Evolutionary conservation across 2,329 filamentous ascomycete genomes (phyloP), one percentile per base, ranked within the genome.

Genomic region (Cercospora zeae-maydis): DNA sequence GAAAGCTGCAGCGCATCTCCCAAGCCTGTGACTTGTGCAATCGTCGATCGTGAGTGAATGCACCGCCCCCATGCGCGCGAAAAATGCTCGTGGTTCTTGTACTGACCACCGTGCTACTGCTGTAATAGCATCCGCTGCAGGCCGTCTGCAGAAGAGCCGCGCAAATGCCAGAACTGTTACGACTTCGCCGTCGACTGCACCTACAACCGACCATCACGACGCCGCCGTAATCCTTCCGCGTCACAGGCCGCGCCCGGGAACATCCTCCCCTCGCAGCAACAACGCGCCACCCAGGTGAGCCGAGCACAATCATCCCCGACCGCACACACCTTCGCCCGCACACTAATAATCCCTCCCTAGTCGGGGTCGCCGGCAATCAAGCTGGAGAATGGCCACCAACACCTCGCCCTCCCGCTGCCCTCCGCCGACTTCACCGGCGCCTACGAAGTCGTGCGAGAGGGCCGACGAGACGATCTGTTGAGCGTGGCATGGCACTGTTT

Each of bases 171-270:
- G 70, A 83, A 81, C 57, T 83, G 81, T 71, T 73, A 74, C 27
- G 79, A 83, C 64, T 84, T 82, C 68, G 78, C 75, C 54, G 77
- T 81, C 52, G 69, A 74, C n/a, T 84, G 81, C 69, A 82, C 79
- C 13, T 82, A 79, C 69, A 73, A 79, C 52, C 75, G 80, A 31
- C 79, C 80, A 6, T 75, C 75, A 11, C 78, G 79, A 58, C 75
- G 78, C 10, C 63, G 70, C 14, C 65, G 71, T 11, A 71, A 72
- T 33, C 68, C 62, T 10, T 67, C 66, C 8, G 58, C 61, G 1
- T 58, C 64, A 16, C 66, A 67, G 14, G 42, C 61, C 11, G 55
- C 59, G 16, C 67, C 69, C 21, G 68, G 69, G 7, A 73, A 73
- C 47, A 52, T 69, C 3, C 60, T 71, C 45, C 69, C 70, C 16